Evolutionary conservation across 176 grass and related monocot genomes (phyloP), one percentile per base, ranked within the genome.

Genomic region (Musa beccarii): DNA sequence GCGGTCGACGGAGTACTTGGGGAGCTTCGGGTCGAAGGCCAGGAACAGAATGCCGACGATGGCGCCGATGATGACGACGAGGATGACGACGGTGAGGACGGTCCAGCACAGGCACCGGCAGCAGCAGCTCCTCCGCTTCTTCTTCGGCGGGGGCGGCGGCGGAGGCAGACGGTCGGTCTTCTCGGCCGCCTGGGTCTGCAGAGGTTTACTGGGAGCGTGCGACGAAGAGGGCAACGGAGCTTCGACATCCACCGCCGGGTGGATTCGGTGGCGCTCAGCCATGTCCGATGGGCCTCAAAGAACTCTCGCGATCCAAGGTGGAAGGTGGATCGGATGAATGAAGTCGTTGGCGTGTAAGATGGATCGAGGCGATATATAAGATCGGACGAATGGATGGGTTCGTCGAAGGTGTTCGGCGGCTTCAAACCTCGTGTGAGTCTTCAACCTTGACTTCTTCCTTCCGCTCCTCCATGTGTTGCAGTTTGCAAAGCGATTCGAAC

Each of bases 1-100:
- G 29, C 54, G 7, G 74, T 76, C 59, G 28, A 76, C n/a, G 34
- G 56, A 63, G 74, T 76, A 76, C 3, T 10, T 76, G 16, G 55
- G 55, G 11, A 63, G 11, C 26, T 76, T 76, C 12, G 56, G 56
- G 10, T 21, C 25, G 16, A 76, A 76, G 29, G 29, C 28, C 1
- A 63, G 15, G 75, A 65, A 76, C 10, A 76, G 19, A 13, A 64
- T 63, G 5, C 29, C 75, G 26, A 19, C 19, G 26, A 19, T 51
- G 59, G 56, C 17, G 8, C 3, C 56, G 5, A 62, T 20, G 11
- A 43, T 43, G 15, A 70, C 17, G 43, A 20, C 14, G 43, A 70
- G 68, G 68, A 70, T 4, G 26, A 70, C 11, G 25, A 69, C 26
- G 43, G 68, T 14, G 29, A 70, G 34, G 43, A 70, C 22, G 68